phyloP scores from a whole-genome alignment of 2,329 filamentous ascomycete species.

The Cadophora sp. region DNA sequence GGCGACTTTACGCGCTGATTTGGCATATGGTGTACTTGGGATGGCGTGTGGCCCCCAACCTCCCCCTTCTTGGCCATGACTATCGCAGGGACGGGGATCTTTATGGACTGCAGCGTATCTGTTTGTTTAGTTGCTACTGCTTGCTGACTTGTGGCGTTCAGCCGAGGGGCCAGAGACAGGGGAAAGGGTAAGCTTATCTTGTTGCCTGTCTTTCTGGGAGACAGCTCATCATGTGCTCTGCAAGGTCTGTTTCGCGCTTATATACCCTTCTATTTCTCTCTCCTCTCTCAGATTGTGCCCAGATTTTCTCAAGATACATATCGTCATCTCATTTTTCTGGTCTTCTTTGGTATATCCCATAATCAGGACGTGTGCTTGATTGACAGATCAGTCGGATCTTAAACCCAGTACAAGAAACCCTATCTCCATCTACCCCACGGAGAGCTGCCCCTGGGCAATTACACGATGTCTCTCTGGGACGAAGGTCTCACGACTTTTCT shows the following conservation, averaged over 20 bases:
- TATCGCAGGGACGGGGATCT: background rate
- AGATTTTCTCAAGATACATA: too few species aligned
- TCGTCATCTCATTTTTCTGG: too few species aligned
- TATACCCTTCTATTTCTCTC: background rate
- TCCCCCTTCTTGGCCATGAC: background rate
- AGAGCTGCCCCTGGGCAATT: background rate
- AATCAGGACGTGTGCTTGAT: background rate
- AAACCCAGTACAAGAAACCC: too few species aligned
- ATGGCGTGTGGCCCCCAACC: background rate
- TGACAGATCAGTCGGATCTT: background rate
- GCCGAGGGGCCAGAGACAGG: background rate
- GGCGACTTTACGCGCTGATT: background rate
- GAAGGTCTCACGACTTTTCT: background rate
- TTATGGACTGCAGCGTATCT: conserved; percentile 3
- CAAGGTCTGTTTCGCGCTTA: background rate
- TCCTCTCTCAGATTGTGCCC: background rate
- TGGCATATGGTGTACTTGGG: background rate
- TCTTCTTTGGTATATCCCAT: too few species aligned
- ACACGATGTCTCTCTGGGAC: conserved; percentile 10
- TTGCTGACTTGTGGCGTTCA: background rate
- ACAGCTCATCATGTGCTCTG: background rate
- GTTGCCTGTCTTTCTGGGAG: background rate
- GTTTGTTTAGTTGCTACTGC: background rate
- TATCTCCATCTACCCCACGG: background rate
- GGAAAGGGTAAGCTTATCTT: background rate